phyloP scores from a whole-genome alignment of 2,329 filamentous ascomycete genomes.

The Diaporthe nobilis region DNA sequence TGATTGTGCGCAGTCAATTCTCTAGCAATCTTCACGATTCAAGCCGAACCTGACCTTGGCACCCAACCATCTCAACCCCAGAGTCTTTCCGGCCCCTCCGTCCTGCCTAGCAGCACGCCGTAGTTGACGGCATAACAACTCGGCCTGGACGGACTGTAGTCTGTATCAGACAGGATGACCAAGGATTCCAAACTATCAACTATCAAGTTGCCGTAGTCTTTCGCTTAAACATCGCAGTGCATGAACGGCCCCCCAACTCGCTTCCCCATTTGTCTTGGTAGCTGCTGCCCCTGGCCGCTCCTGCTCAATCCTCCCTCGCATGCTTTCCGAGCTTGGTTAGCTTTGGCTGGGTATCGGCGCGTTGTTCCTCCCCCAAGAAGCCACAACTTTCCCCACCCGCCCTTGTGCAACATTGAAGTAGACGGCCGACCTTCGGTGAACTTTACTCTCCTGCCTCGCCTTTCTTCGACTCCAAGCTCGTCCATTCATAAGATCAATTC shows the following conservation, averaged over 20 bases:
- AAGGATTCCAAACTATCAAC: not conserved
- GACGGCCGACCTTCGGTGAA: not conserved
- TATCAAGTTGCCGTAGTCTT: not conserved
- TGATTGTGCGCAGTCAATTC: not conserved
- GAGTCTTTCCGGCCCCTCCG: conserved; percentile 3
- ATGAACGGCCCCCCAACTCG: not conserved
- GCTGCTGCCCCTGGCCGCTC: not conserved
- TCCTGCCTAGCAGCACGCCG: not conserved
- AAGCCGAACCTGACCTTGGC: not conserved
- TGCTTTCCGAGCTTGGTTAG: conserved; percentile 4
- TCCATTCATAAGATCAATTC: not conserved
- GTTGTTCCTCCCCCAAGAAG: not conserved
- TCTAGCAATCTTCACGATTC: conserved; percentile 14
- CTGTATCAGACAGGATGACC: conserved; percentile 1
- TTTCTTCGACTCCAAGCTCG: not conserved
- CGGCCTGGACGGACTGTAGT: not conserved
- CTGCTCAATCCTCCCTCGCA: not conserved
- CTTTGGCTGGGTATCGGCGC: conserved; percentile 16
- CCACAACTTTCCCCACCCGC: conserved; percentile 16
- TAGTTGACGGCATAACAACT: not conserved
- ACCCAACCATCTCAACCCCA: not conserved
- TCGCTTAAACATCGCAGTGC: not conserved
- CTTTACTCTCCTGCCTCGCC: not conserved
- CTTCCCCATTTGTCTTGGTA: conserved; percentile 6
- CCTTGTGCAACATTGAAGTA: not conserved